Base-by-base conservation (phyloP, 148 eudicot species). In the Persicaria tinctoria region DNA sequence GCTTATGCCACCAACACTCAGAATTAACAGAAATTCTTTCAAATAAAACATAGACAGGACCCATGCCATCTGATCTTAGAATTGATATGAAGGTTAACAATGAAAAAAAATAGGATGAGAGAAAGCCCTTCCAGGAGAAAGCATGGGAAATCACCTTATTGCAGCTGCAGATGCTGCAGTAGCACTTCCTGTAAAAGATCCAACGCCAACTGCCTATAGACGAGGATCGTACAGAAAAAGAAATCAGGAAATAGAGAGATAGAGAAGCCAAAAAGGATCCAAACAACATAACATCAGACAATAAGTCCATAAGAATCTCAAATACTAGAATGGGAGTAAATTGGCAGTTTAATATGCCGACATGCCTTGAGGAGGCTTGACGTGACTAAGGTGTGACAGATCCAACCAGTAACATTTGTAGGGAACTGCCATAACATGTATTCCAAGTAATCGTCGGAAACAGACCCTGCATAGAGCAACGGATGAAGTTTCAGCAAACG, bases 131-230 rank as follows among this genome's bases (percentile, higher is more conserved):
- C 5, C 18, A 55, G 59, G 7, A 71, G 18, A 71, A n/a, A 8
- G 50, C 13, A 18, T 20, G 55, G 78, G 47, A 32, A 64, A 45
- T 76, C 60, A 92, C 99, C 99, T 92, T 80, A 95, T 95, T 73
- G 99, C 99, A 83, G 97, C 97, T 56, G 98, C 96, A 55, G 98
- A 94, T 76, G 97, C 98, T 68, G 98, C 98, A 55, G 90, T 93
- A 63, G 91, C 75, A 75, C 93, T 90, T 81, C 92, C 99, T 16
- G 92, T 80, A 84, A 89, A 87, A 72, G 89, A 90, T 84, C 93
- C 96, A 60, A 92, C 91, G 68, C 99, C 99, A 82, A 95, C 94
- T 66, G 99, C 97, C 99, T 95, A 86, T 78, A 66, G 62, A 62
- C 10, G 14, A 45, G 44, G 6, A 38, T 47, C n/a, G 23, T 47